Evolutionary conservation across 768 basidiomycete genomes (phyloP).

Genomic region (Lentinula guzmanii): DNA sequence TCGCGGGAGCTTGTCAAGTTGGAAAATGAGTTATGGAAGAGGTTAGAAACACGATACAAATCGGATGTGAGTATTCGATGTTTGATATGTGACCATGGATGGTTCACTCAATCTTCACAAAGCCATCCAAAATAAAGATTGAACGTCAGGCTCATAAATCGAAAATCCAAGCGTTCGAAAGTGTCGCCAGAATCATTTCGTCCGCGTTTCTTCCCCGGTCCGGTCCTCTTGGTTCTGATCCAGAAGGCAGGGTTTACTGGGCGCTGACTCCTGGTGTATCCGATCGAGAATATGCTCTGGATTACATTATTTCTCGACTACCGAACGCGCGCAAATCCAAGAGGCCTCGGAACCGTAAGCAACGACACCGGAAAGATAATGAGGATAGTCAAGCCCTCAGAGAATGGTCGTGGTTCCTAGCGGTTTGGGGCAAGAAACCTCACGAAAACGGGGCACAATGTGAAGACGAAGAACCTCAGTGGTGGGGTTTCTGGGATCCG

Average conservation of each 20-base stretch:
- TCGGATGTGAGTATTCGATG: conserved; percentile 17
- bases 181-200: conserved; percentile 43
- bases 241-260: conserved; percentile 64
- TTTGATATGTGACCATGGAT: background rate
- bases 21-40: conserved; percentile 55
- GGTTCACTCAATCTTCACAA: background rate
- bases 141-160: conserved; percentile 44
- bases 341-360: conserved; percentile 33
- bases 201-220: conserved; percentile 48
- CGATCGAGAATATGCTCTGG: conserved; percentile 49
- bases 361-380: conserved; percentile 29
- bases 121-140: conserved; percentile 27
- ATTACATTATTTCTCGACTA: conserved; percentile 20
- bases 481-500: conserved; percentile 74
- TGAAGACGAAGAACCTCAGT: conserved; percentile 30
- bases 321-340: conserved; percentile 14
- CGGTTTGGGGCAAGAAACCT: conserved; percentile 62
- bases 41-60: conserved; percentile 21
- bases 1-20: conserved; percentile 46
- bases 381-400: conserved; percentile 48
- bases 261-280: conserved; percentile 51
- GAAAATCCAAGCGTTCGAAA: conserved; percentile 44
- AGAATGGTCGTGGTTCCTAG: conserved; percentile 76
- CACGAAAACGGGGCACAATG: conserved; percentile 15
- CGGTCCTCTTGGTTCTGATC: conserved; percentile 59